phyloP scores from a whole-genome alignment of 225 moss, liverwort and hornwort genomes.

The Bryoerythrophyllum caledonicum region DNA sequence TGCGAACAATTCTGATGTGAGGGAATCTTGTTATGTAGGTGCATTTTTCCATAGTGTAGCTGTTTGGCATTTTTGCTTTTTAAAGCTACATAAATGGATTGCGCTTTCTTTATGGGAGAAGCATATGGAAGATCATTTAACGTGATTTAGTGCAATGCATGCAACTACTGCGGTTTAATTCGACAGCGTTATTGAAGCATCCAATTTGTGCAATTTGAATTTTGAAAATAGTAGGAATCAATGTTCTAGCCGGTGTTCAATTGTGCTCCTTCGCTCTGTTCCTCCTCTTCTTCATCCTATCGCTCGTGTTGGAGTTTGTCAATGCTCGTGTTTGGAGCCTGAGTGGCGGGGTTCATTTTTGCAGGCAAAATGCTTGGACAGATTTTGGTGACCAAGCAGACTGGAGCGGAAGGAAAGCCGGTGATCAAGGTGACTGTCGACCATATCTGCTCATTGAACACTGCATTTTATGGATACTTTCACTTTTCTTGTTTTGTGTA shows the following conservation, averaged over 20 bases:
- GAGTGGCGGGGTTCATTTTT: not conserved
- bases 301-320: not conserved
- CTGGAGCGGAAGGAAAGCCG: constrained; percentile 89
- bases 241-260: not conserved
- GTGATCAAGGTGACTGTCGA: constrained; percentile 63
- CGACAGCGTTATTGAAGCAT: not conserved
- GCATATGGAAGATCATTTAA: not conserved
- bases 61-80: constrained; percentile 63
- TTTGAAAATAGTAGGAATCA: not conserved
- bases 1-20: not conserved
- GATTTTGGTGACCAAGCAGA: constrained; percentile 93
- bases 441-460: not conserved
- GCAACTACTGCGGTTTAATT: not conserved
- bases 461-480: not conserved
- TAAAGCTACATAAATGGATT: constrained; percentile 54
- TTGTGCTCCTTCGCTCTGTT: not conserved
- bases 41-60: constrained; percentile 45
- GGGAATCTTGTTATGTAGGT: constrained; percentile 50
- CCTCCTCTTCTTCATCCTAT: not conserved
- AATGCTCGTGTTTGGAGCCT: not conserved
- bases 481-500: not conserved
- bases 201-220: not conserved
- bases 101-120: constrained; percentile 56
- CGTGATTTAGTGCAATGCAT: not conserved
- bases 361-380: constrained; percentile 90